Evolutionary conservation across 768 basidiomycete species (phyloP).

Genomic region (Termitomyces sp.): DNA sequence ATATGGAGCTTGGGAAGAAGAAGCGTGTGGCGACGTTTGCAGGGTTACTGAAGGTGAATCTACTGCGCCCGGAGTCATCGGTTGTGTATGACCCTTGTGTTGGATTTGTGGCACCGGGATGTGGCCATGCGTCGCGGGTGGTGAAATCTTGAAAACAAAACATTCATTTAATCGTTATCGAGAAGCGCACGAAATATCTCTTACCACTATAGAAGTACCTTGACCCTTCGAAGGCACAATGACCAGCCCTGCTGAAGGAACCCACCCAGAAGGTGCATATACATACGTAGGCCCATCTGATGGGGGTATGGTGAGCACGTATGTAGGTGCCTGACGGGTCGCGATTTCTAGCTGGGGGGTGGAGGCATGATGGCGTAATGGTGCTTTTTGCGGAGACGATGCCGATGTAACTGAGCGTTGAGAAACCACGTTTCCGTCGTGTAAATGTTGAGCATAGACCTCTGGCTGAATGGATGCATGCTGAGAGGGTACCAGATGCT

Average conservation of each 20-base stretch:
- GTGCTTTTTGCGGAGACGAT: neutral
- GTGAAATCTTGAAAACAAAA: neutral
- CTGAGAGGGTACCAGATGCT: neutral
- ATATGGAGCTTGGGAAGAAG: neutral
- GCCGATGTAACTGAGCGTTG: neutral
- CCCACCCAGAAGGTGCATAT: slow-evolving; percentile 4
- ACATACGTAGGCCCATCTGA: slow-evolving; percentile 2
- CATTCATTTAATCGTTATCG: neutral
- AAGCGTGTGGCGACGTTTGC: neutral
- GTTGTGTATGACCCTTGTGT: neutral
- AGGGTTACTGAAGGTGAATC: neutral
- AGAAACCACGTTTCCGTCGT: neutral
- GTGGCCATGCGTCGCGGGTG: neutral
- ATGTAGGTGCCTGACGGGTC: neutral
- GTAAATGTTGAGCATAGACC: neutral
- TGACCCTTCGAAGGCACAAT: slow-evolving; percentile 5
- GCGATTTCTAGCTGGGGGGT: neutral
- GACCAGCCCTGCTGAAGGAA: slow-evolving; percentile 6
- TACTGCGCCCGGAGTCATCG: neutral
- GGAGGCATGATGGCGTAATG: slow-evolving; percentile 1
- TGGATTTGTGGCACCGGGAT: neutral
- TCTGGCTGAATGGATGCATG: neutral
- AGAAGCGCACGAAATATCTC: neutral
- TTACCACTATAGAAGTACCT: slow-evolving; percentile 4
- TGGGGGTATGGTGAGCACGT: neutral